These are phyloP conservation scores for Saposhnikovia divaricata DNA, from an alignment of 129 eudicot species.

Conservation along the genomic window DNA sequence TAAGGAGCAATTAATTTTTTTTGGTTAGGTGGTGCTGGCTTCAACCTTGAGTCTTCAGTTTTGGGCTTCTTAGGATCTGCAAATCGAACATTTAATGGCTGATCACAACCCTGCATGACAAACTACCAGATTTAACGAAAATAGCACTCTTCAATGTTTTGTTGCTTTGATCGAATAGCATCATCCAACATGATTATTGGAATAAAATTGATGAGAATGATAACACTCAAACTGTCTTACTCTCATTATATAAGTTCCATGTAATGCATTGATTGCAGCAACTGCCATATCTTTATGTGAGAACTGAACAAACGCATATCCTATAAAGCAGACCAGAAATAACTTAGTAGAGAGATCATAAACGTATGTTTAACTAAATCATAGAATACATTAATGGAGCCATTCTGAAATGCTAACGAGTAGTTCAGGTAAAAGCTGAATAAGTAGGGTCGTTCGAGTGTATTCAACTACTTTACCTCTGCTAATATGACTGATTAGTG, in stretches of 20 bases:
- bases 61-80: slow-evolving; percentile 91
- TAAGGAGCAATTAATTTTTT: slow-evolving; percentile 3
- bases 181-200: neutral
- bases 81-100: slow-evolving; percentile 70
- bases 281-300: slow-evolving; percentile 73
- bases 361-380: neutral
- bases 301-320: slow-evolving; percentile 71
- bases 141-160: neutral
- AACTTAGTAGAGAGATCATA: neutral
- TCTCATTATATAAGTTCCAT: slow-evolving; percentile 63
- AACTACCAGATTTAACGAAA: slow-evolving; percentile 11
- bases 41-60: slow-evolving; percentile 61
- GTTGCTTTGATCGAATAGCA: neutral
- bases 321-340: slow-evolving; percentile 31
- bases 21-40: slow-evolving; percentile 1
- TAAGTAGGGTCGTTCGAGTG: neutral
- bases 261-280: slow-evolving; percentile 68
- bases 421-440: neutral
- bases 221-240: slow-evolving; percentile 33
- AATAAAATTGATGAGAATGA: neutral
- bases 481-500: neutral
- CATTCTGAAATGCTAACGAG: neutral
- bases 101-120: slow-evolving; percentile 66
- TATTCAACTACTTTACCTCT: neutral
- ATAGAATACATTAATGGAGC: neutral